phyloP scores from a whole-genome alignment of 768 basidiomycete genomes.

The Pulveroboletus frians region DNA sequence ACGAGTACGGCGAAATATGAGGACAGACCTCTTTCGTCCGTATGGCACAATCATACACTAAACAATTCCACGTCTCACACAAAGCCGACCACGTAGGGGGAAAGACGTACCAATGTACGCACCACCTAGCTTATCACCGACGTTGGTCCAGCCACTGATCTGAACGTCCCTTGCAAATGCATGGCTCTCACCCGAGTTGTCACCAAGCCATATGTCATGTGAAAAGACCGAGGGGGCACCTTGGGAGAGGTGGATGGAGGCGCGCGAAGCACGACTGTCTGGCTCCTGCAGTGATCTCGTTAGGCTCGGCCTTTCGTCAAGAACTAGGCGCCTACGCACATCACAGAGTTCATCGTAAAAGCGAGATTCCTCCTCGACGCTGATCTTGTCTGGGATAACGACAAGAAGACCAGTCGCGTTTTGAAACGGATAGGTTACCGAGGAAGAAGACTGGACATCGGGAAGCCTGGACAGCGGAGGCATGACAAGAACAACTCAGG shows the following conservation, averaged over 20 bases:
- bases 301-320: no score
- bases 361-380: constrained; percentile 62
- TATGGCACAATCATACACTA: constrained; percentile 68
- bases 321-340: constrained; percentile 24
- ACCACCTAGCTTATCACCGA: constrained; percentile 58
- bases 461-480: constrained; percentile 4
- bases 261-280: constrained; percentile 19
- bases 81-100: no score
- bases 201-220: constrained; percentile 64
- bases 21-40: constrained; percentile 51
- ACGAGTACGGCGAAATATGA: background rate
- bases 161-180: constrained; percentile 62
- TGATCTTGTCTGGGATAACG: constrained; percentile 52
- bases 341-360: constrained; percentile 62
- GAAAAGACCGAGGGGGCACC: constrained; percentile 55
- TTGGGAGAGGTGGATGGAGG: constrained; percentile 25
- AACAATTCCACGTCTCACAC: background rate
- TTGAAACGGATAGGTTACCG: constrained; percentile 39
- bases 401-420: constrained; percentile 46
- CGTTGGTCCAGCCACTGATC: constrained; percentile 67
- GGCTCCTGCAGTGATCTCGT: constrained; percentile 16
- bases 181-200: constrained; percentile 48
- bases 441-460: constrained; percentile 4
- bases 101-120: constrained; percentile 56
- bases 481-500: constrained; percentile 5